Conservation (phyloP, 106 monocot genomes). For the Dioscorea zingiberensis region DNA sequence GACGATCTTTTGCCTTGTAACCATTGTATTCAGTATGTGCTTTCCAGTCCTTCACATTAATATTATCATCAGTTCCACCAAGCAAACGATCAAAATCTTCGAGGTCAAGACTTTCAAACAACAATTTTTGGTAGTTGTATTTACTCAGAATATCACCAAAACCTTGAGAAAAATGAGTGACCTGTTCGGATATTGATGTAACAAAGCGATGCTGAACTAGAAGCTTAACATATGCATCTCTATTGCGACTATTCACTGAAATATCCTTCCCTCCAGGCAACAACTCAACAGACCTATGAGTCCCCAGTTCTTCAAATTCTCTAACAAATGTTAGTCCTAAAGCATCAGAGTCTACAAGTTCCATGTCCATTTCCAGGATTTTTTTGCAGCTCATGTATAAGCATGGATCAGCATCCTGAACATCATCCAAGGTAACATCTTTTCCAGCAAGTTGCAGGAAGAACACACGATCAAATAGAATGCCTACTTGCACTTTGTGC, state of each 20-base stretch:
- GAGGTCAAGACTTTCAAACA: slow-evolving; percentile 51
- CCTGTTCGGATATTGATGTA: slow-evolving; percentile 38
- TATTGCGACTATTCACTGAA: slow-evolving; percentile 58
- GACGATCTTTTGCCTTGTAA: slow-evolving; percentile 49
- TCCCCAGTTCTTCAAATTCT: slow-evolving; percentile 50
- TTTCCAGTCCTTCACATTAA: slow-evolving; percentile 57
- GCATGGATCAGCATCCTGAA: slow-evolving; percentile 63
- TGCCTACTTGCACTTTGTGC: slow-evolving; percentile 73
- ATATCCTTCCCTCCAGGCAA: slow-evolving; percentile 69
- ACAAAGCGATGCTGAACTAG: slow-evolving; percentile 59
- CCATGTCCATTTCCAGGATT: slow-evolving; percentile 69
- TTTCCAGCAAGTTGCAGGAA: slow-evolving; percentile 67
- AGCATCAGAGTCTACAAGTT: slow-evolving; percentile 56
- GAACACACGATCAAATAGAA: slow-evolving; percentile 59
- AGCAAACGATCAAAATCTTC: slow-evolving; percentile 67
- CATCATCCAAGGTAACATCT: slow-evolving; percentile 56
- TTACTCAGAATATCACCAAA: slow-evolving; percentile 52
- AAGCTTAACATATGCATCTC: slow-evolving; percentile 42
- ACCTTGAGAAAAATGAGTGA: slow-evolving; percentile 44
- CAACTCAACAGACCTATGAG: slow-evolving; percentile 43
- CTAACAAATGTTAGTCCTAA: slow-evolving; percentile 62
- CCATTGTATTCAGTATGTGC: slow-evolving; percentile 68
- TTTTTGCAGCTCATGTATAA: slow-evolving; percentile 66
- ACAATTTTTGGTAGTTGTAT: slow-evolving; percentile 13
- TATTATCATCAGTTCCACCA: slow-evolving; percentile 38